These are phyloP conservation scores for Coemansia sp. DNA, from an alignment of 192 early-diverging fungal genomes.

Conservation along the genomic window DNA sequence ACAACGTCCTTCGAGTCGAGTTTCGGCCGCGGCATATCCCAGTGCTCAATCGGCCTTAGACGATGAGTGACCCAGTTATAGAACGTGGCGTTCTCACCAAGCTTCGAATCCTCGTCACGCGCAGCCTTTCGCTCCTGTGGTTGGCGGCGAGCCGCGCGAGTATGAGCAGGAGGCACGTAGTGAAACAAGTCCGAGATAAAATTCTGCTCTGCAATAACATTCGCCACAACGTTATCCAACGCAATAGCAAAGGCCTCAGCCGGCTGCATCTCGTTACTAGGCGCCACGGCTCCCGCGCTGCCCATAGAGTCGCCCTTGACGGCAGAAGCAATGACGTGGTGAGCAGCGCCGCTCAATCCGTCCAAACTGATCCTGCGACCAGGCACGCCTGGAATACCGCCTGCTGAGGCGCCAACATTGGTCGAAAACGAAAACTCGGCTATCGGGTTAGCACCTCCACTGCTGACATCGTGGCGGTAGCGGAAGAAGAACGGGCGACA, in stretches of 20 bases:
- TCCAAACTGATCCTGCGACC: slow-evolving; percentile 45
- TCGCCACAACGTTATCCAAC: slow-evolving; percentile 59
- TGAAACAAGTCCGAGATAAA: slow-evolving; percentile 89
- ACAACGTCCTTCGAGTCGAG: slow-evolving; percentile 50
- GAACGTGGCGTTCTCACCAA: slow-evolving; percentile 42
- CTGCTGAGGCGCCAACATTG: slow-evolving; percentile 15
- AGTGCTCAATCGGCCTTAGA: slow-evolving; percentile 41
- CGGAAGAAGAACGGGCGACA: slow-evolving; percentile 52
- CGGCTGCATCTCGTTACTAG: slow-evolving; percentile 39
- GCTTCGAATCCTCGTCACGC: slow-evolving; percentile 17
- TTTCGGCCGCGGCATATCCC: slow-evolving; percentile 42
- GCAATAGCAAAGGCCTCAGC: slow-evolving; percentile 50
- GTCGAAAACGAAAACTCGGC: slow-evolving; percentile 45
- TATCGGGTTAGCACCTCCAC: slow-evolving; percentile 26
- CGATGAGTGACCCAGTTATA: slow-evolving; percentile 56
- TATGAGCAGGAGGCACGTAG: slow-evolving; percentile 56
- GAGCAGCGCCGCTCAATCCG: slow-evolving; percentile 46
- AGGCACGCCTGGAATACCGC: slow-evolving; percentile 16
- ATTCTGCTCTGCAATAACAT: slow-evolving; percentile 89
- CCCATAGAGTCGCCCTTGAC: slow-evolving; percentile 30
- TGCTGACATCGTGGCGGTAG: slow-evolving; percentile 36
- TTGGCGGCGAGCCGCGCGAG: slow-evolving; percentile 30
- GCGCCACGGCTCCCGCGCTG: not conserved
- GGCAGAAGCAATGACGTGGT: slow-evolving; percentile 32
- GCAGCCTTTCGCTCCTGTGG: not conserved